Evolutionary conservation across 257 asterid species (phyloP), one percentile per base, ranked within the genome.

Genomic region (Cinchona pubescens): DNA sequence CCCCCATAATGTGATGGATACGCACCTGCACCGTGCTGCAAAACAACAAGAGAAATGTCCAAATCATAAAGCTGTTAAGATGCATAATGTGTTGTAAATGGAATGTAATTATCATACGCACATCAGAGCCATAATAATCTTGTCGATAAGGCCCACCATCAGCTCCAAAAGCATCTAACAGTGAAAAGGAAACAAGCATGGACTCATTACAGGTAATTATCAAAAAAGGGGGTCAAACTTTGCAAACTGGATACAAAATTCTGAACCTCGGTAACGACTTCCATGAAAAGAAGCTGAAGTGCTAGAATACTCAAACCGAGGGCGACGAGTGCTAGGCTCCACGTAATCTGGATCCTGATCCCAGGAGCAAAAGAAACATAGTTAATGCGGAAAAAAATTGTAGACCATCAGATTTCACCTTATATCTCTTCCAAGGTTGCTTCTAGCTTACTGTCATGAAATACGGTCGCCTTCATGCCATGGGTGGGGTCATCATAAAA

Each of bases 381-480:
- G 48, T 55, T 60, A 62, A 66, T 25, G n/a, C 46, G 14, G 7
- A 25, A 37, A n/a, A 35, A 63, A 15, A 19, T 49, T 34, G 35
- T 19, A 4, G 55, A 60, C n/a, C n/a, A 48, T 43, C 16, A n/a
- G 21, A 71, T 48, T 40, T 9, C 13, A 66, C n/a, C 49, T 69
- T 25, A 71, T 37, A 18, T n/a, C 15, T 64, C 66, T 45, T 64
- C 27, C 40, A 58, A 63, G 56, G 69, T 32, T 34, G 29, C 40
- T 73, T 38, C 67, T 45, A 71, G 73, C 93, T 83, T 79, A 85
- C 91, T 68, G 75, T 84, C 90, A 79, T 81, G 76, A 75, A 79
- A 81, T 79, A 84, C 29, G 93, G 86, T 60, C 90, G 80, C n/a
- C 79, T 88, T 86, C 64, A 79, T 79, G 70, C 93, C 86, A 79